phyloP scores from a whole-genome alignment of 2,329 filamentous ascomycete genomes.

The Neurospora crassa region DNA sequence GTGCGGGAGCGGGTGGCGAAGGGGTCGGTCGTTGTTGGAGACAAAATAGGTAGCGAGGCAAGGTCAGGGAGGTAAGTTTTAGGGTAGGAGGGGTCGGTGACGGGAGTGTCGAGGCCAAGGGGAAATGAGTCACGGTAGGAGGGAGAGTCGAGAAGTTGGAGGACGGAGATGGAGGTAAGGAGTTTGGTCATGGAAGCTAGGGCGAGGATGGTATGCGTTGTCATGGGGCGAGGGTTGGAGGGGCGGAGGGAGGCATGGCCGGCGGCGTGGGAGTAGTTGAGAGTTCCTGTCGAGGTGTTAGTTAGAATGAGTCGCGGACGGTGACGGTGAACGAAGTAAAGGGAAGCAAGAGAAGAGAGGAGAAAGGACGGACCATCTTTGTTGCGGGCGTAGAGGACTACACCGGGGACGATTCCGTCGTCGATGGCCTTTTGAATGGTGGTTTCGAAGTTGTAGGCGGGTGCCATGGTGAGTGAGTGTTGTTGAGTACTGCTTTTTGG shows the following conservation, averaged over 20 bases:
- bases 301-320: background rate
- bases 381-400: conserved; percentile 13
- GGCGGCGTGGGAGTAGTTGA: conserved; percentile 16
- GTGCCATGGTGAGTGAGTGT: background rate
- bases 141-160: conserved; percentile 38
- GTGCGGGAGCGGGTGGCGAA: conserved; percentile 17
- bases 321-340: background rate
- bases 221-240: conserved; percentile 10
- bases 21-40: conserved; percentile 24
- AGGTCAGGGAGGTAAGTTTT: conserved; percentile 31
- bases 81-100: conserved; percentile 27
- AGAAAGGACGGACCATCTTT: conserved; percentile 10
- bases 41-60: conserved; percentile 31
- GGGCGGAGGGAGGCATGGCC: conserved; percentile 14
- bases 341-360: background rate
- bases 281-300: conserved; percentile 13
- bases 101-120: conserved; percentile 30
- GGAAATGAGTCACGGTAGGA: conserved; percentile 32
- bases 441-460: conserved; percentile 19
- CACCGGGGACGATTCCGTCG: conserved; percentile 12
- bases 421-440: conserved; percentile 20
- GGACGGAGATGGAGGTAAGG: conserved; percentile 32
- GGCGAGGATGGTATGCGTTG: conserved; percentile 22
- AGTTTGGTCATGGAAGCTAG: conserved; percentile 32
- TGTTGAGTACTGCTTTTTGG: background rate